A percentile compares a stretch with the other conserved stretches of the same genome.
Conservation (phyloP, 2,329 filamentous ascomycete species). For the Hypoxylon sp. region DNA sequence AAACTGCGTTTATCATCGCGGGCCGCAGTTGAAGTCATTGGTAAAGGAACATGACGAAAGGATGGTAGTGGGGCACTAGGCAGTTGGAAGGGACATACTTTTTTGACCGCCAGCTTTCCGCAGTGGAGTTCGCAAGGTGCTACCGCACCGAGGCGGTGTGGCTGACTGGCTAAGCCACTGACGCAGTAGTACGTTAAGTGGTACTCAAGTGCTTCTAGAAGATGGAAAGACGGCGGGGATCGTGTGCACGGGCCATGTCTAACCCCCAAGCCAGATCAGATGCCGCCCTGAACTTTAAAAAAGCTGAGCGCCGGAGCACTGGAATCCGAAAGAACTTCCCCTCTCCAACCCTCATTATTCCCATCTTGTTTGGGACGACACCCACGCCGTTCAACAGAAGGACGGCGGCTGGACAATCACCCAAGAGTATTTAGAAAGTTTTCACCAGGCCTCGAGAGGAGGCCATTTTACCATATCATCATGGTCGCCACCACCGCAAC, state of each 20-base stretch:
- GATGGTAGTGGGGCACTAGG: slow-evolving; percentile 25
- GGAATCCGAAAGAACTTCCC: slow-evolving; percentile 35
- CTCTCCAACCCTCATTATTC: slow-evolving; percentile 38
- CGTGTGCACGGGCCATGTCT: slow-evolving; percentile 3
- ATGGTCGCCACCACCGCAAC: slow-evolving; percentile 45
- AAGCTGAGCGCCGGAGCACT: slow-evolving; percentile 18
- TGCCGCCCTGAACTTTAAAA: slow-evolving; percentile 19
- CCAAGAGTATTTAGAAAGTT: slow-evolving; percentile 46
- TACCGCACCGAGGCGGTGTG: slow-evolving; percentile 17
- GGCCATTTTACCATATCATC: slow-evolving; percentile 52
- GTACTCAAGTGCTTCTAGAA: not conserved
- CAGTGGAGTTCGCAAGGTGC: not conserved
- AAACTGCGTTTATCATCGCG: slow-evolving; percentile 96
- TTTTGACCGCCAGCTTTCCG: slow-evolving; percentile 23
- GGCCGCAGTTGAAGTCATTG: slow-evolving; percentile 38
- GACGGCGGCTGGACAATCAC: slow-evolving; percentile 52
- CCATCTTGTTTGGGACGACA: slow-evolving; percentile 36
- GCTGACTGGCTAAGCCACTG: slow-evolving; percentile 18
- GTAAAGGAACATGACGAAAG: slow-evolving; percentile 15
- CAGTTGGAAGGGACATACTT: slow-evolving; percentile 1
- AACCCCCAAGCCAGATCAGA: slow-evolving; percentile 6
- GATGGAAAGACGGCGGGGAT: not conserved
- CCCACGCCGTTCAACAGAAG: slow-evolving; percentile 48
- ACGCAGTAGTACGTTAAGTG: not conserved
- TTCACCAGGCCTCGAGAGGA: slow-evolving; percentile 53